These are phyloP conservation scores for Cytospora paraplurivora DNA, from an alignment of 2,329 filamentous ascomycete species.

Conservation along the genomic window DNA sequence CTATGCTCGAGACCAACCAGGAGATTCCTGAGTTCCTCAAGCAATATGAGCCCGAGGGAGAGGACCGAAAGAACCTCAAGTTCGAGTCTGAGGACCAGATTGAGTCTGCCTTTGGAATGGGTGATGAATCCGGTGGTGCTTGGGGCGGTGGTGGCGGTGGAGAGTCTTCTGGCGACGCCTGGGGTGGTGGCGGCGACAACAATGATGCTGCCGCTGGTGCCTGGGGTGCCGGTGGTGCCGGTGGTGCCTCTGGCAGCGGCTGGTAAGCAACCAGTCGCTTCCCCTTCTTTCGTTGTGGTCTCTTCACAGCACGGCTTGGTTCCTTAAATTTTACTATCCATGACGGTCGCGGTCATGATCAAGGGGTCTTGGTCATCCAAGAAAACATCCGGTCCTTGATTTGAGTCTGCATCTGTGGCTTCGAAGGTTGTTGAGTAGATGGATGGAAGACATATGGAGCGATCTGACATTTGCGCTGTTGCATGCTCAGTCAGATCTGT, in stretches of 20 bases:
- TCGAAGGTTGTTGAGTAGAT: conserved; percentile 22
- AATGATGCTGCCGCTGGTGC: conserved; percentile 31
- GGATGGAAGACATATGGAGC: conserved; percentile 15
- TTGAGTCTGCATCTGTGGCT: not conserved
- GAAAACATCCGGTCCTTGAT: not conserved
- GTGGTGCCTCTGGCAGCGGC: not conserved
- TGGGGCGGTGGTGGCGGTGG: conserved; percentile 29
- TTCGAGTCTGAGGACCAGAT: conserved; percentile 53
- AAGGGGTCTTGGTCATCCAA: not conserved
- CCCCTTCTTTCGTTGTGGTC: not conserved
- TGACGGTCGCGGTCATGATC: not conserved
- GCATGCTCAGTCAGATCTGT: conserved; percentile 22
- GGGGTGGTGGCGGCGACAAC: conserved; percentile 33
- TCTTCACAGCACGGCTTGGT: not conserved
- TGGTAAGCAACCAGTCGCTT: conserved; percentile 12
- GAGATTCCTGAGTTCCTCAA: conserved; percentile 80
- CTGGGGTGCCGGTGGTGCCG: conserved; percentile 1
- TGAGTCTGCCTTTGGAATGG: conserved; percentile 17
- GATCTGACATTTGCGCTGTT: conserved; percentile 13
- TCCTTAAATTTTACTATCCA: not conserved
- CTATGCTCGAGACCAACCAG: conserved; percentile 79
- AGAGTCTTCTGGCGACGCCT: conserved; percentile 28
- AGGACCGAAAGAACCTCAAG: conserved; percentile 48
- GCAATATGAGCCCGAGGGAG: conserved; percentile 60
- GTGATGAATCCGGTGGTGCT: conserved; percentile 30